Evolutionary conservation across 768 basidiomycete species (phyloP).

Genomic region (Trametes cinnabarina): DNA sequence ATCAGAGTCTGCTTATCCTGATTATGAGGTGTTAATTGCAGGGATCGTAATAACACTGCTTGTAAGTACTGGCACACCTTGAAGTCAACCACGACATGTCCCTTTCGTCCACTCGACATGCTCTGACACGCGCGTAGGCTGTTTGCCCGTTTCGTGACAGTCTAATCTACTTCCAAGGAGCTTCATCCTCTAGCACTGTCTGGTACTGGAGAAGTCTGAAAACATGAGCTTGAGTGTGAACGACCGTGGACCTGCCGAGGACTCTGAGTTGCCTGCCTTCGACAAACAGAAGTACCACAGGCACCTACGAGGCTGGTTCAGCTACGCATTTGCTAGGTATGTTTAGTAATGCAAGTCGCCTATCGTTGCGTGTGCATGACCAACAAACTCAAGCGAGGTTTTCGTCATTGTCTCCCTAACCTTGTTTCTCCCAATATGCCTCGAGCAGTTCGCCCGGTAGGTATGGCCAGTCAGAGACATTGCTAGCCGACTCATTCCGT

Average conservation of each 20-base stretch:
- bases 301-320: conserved; percentile 71
- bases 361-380: background rate
- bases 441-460: conserved; percentile 75
- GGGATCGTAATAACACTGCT: too few species aligned
- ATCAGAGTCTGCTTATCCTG: too few species aligned
- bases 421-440: conserved; percentile 77
- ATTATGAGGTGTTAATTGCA: too few species aligned
- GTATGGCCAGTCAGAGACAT: background rate
- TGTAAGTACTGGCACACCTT: too few species aligned
- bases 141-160: too few species aligned
- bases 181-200: too few species aligned
- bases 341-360: background rate
- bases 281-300: conserved; percentile 25
- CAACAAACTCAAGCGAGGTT: conserved; percentile 51
- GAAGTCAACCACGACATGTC: too few species aligned
- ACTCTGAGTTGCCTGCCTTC: conserved; percentile 8
- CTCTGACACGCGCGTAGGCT: too few species aligned
- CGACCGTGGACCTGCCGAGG: background rate
- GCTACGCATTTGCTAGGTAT: conserved; percentile 83
- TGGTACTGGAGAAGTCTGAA: too few species aligned
- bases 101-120: too few species aligned
- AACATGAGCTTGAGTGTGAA: background rate
- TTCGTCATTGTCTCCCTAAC: conserved; percentile 82
- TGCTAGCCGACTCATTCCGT: background rate
- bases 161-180: too few species aligned